Conservation (phyloP, 2,329 filamentous ascomycete species). For the Hymenoscyphus fraxineus region DNA sequence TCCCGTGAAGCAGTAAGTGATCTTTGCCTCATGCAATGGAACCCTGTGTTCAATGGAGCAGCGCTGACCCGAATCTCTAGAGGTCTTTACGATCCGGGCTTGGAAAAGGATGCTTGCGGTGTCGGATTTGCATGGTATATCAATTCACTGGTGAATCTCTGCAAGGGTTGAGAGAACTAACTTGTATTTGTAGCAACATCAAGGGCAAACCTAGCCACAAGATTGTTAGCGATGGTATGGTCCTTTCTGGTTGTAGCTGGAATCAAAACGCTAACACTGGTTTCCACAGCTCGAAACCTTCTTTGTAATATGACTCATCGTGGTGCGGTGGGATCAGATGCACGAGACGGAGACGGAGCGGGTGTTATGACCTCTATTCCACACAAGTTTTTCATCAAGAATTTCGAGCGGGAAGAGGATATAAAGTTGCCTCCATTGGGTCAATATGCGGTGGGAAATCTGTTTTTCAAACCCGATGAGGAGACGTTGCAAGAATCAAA, state of each 20-base stretch:
- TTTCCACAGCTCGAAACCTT: constrained; percentile 70
- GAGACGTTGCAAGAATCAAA: constrained; percentile 88
- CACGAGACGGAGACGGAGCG: constrained; percentile 94
- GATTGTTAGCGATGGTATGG: constrained; percentile 90
- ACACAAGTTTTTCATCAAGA: constrained; percentile 97
- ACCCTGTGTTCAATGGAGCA: too few relatives aligned
- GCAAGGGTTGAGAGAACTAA: constrained; percentile 21
- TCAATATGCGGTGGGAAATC: constrained; percentile 94
- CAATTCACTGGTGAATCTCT: neutral
- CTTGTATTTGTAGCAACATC: constrained; percentile 65
- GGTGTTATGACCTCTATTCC: constrained; percentile 99
- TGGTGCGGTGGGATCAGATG: constrained; percentile 95
- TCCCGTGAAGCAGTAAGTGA: constrained; percentile 79
- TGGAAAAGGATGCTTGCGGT: constrained; percentile 99
- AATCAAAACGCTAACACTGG: constrained; percentile 34
- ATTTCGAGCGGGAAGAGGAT: constrained; percentile 88
- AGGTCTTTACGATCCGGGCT: constrained; percentile 90
- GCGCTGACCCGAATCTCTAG: constrained; percentile 33
- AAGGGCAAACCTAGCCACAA: constrained; percentile 98
- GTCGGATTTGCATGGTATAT: constrained; percentile 93
- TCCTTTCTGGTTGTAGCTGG: constrained; percentile 13
- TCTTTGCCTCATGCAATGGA: neutral
- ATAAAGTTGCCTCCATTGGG: constrained; percentile 82
- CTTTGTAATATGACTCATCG: constrained; percentile 99
- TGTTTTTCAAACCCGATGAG: constrained; percentile 97